Evolutionary conservation across 371 early-diverging fungal species (phyloP).

Genomic region (Actinomortierella ambigua): DNA sequence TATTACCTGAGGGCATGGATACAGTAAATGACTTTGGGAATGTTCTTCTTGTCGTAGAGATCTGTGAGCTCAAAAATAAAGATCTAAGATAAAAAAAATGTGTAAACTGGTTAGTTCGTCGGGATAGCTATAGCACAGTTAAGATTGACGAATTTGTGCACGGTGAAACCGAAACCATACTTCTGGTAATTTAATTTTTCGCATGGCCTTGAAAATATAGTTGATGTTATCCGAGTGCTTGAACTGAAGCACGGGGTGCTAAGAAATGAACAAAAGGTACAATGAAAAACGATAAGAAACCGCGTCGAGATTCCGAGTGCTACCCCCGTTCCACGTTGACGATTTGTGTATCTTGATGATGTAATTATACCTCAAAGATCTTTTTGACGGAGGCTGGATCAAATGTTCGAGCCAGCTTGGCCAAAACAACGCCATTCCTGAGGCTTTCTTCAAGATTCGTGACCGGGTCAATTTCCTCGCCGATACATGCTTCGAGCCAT

Average conservation of each 20-base stretch:
- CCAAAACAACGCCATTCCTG: slow-evolving; percentile 93
- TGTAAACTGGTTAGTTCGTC: background rate
- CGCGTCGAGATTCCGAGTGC: too few relatives aligned
- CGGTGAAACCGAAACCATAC: slow-evolving; percentile 39
- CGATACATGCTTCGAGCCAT: slow-evolving; percentile 95
- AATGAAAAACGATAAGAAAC: background rate
- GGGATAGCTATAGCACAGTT: background rate
- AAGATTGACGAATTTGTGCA: background rate
- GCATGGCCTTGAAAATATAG: slow-evolving; percentile 86
- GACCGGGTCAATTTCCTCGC: slow-evolving; percentile 81
- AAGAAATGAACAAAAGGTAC: slow-evolving; percentile 7
- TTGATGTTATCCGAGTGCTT: slow-evolving; percentile 99
- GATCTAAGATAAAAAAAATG: slow-evolving; percentile 49
- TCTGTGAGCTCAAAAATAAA: slow-evolving; percentile 99
- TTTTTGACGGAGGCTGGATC: slow-evolving; percentile 82
- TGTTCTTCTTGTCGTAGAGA: slow-evolving; percentile 99
- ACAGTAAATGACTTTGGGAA: slow-evolving; percentile 99
- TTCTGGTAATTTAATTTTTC: slow-evolving; percentile 85
- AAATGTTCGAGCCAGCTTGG: slow-evolving; percentile 89
- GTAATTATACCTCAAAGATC: slow-evolving; percentile 88
- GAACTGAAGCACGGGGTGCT: slow-evolving; percentile 89
- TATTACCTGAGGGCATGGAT: slow-evolving; percentile 95
- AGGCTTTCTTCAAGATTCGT: slow-evolving; percentile 88
- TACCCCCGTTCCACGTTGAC: too few relatives aligned
- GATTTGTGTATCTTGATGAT: too few relatives aligned